Conservation (phyloP, 2,329 filamentous ascomycete species). For the Myriosclerotinia curreyana region DNA sequence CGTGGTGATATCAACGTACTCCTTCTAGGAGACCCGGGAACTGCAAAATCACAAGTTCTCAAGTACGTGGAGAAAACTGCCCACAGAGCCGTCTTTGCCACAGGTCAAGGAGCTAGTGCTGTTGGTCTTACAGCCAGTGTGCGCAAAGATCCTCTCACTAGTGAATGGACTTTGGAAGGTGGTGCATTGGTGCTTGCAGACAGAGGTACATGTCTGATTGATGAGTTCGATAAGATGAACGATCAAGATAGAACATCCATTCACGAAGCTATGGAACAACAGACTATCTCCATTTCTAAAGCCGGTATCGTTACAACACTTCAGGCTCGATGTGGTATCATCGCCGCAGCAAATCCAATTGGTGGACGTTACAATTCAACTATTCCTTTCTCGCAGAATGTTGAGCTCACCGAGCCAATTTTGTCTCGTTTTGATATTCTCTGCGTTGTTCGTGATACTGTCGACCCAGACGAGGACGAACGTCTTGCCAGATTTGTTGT, state of each 20-base stretch:
- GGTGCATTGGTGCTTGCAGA: slow-evolving; percentile 94
- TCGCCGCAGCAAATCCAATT: slow-evolving; percentile 94
- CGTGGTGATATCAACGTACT: slow-evolving; percentile 98
- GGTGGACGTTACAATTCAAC: slow-evolving; percentile 96
- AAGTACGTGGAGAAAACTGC: slow-evolving; percentile 98
- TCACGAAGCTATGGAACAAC: slow-evolving; percentile 99
- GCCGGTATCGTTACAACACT: slow-evolving; percentile 97
- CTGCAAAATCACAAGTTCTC: slow-evolving; percentile 93
- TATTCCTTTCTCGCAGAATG: slow-evolving; percentile 92
- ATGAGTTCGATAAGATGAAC: slow-evolving; percentile 99
- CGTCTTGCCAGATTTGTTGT: slow-evolving; percentile 92
- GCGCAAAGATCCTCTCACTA: slow-evolving; percentile 88
- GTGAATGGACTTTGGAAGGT: slow-evolving; percentile 96
- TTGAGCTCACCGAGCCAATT: slow-evolving; percentile 95
- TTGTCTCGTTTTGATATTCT: slow-evolving; percentile 97
- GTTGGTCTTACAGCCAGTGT: slow-evolving; percentile 98
- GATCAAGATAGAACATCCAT: slow-evolving; percentile 97
- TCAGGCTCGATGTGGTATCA: slow-evolving; percentile 92
- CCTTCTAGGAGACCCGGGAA: slow-evolving; percentile 93
- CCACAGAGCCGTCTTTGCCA: slow-evolving; percentile 94
- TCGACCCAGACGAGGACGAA: slow-evolving; percentile 89
- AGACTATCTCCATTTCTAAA: slow-evolving; percentile 98
- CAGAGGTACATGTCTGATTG: slow-evolving; percentile 90
- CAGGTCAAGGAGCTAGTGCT: slow-evolving; percentile 92
- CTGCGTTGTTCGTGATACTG: slow-evolving; percentile 91